phyloP scores from a whole-genome alignment of 1,284 basidiomycete genomes.

The Marasmius tenuissimus region DNA sequence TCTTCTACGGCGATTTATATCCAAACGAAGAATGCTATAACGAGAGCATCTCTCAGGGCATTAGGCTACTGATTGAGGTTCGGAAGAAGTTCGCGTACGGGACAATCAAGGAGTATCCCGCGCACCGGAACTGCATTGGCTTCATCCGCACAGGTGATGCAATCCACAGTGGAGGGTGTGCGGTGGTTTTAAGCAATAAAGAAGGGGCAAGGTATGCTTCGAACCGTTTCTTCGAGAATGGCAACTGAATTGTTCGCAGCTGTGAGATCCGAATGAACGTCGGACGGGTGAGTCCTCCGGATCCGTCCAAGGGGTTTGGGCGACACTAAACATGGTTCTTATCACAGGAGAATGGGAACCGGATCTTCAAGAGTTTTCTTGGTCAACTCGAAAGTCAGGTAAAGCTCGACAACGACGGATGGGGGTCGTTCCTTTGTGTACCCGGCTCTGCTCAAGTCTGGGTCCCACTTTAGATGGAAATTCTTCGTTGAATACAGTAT shows the following conservation, averaged over 20 bases:
- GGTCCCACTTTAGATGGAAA: conserved; percentile 29
- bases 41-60: conserved; percentile 45
- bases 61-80: conserved; percentile 54
- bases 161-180: conserved; percentile 55
- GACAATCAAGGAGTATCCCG: conserved; percentile 55
- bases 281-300: conserved; percentile 47
- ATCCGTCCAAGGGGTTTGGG: neutral
- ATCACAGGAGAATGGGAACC: conserved; percentile 1
- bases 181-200: conserved; percentile 67
- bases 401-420: conserved; percentile 47
- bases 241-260: conserved; percentile 25
- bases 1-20: conserved; percentile 92
- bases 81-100: conserved; percentile 71
- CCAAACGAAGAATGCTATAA: conserved; percentile 68
- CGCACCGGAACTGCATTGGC: conserved; percentile 64
- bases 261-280: conserved; percentile 64
- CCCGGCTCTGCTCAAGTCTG: conserved; percentile 57
- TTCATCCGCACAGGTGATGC: conserved; percentile 64
- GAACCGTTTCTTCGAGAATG: neutral
- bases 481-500: neutral
- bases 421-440: conserved; percentile 60
- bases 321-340: neutral
- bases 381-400: conserved; percentile 38
- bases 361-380: conserved; percentile 38
- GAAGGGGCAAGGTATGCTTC: conserved; percentile 31